Conservation (phyloP, 306 rosid genomes). For the Malus fusca region DNA sequence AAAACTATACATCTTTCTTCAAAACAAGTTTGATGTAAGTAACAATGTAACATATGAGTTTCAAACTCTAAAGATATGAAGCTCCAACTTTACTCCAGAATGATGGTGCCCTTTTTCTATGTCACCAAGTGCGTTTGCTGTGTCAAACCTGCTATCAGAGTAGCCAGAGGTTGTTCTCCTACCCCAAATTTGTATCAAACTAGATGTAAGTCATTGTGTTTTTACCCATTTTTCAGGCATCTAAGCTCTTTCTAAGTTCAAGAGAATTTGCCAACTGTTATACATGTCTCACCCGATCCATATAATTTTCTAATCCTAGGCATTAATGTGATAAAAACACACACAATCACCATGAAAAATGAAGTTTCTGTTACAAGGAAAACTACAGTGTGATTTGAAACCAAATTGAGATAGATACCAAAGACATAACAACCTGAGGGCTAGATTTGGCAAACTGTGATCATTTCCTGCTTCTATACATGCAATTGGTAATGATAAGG, state of each 20-base stretch:
- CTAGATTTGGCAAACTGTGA: slow-evolving; percentile 78
- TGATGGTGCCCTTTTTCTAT: not conserved
- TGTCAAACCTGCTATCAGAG: not conserved
- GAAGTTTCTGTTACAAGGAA: not conserved
- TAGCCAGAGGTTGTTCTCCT: not conserved
- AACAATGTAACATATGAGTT: not conserved
- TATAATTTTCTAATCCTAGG: not conserved
- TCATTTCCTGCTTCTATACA: slow-evolving; percentile 82
- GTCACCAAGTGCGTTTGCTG: not conserved
- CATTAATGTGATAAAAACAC: not conserved
- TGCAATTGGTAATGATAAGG: slow-evolving; percentile 64
- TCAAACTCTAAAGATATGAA: not conserved
- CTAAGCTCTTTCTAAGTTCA: not conserved
- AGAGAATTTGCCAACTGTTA: not conserved
- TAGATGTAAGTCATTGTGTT: not conserved
- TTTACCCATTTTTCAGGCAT: not conserved
- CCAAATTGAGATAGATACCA: slow-evolving; percentile 11
- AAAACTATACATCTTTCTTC: not conserved
- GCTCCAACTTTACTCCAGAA: not conserved
- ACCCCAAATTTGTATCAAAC: not conserved
- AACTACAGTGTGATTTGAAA: not conserved
- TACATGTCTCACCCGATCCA: not conserved
- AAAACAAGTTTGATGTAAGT: not conserved
- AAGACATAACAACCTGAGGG: slow-evolving; percentile 66
- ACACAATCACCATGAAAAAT: not conserved